A percentile compares a stretch with the other conserved stretches of the same genome.
Conservation (phyloP, 306 rosid species). For the Sindora glabra region DNA sequence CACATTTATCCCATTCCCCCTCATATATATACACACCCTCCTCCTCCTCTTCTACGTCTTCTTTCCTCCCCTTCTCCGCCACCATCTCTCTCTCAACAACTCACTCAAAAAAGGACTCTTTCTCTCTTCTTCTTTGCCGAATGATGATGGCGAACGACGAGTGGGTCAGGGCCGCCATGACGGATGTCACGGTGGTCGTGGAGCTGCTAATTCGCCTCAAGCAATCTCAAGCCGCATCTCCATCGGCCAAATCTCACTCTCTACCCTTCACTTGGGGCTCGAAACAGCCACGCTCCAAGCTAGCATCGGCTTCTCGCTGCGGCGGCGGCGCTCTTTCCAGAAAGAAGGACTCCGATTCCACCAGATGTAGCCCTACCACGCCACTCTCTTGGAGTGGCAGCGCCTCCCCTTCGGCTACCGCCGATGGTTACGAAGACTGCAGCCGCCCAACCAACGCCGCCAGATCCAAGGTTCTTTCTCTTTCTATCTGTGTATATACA, state of each 20-base stretch:
- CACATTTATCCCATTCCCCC: no score
- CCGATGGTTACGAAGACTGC: constrained; percentile 65
- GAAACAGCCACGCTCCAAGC: constrained; percentile 52
- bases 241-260: constrained; percentile 21
- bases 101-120: not conserved
- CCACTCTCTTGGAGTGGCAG: constrained; percentile 95
- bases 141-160: constrained; percentile 41
- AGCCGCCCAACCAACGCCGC: constrained; percentile 35
- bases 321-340: constrained; percentile 32
- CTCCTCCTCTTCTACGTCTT: no score
- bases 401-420: constrained; percentile 61
- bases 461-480: constrained; percentile 74
- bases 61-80: no score
- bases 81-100: constrained; percentile 32
- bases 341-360: constrained; percentile 39
- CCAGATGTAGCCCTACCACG: constrained; percentile 88
- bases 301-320: constrained; percentile 28
- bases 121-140: not conserved
- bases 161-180: constrained; percentile 68
- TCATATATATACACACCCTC: no score
- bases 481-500: no score
- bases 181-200: constrained; percentile 57
- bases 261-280: constrained; percentile 46
- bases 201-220: constrained; percentile 63
- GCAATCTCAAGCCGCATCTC: constrained; percentile 36